Conservation (phyloP, 495 filamentous ascomycete genomes). For the Pseudoneurospora amorphoporcata region DNA sequence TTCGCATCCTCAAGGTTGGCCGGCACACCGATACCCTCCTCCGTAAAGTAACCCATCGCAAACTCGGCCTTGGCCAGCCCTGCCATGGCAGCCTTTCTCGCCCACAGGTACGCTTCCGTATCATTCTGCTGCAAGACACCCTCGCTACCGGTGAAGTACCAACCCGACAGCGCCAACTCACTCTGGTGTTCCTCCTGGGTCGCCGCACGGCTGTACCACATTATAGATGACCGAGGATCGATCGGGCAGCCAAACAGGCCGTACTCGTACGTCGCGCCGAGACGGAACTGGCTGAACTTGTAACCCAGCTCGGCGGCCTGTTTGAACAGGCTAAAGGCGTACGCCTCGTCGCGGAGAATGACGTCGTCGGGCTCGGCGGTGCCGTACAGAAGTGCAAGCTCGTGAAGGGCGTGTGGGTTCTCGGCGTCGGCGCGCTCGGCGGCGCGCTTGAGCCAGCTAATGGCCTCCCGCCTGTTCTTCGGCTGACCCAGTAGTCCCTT, state of each 20-base stretch:
- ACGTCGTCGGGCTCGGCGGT: slow-evolving; percentile 54
- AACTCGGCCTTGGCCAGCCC: slow-evolving; percentile 89
- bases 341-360: slow-evolving; percentile 68
- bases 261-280: slow-evolving; percentile 84
- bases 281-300: slow-evolving; percentile 86
- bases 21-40: slow-evolving; percentile 84
- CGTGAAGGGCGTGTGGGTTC: slow-evolving; percentile 92
- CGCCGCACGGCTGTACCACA: slow-evolving; percentile 88
- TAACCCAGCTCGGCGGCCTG: slow-evolving; percentile 87
- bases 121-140: slow-evolving; percentile 86
- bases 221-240: slow-evolving; percentile 72
- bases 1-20: slow-evolving; percentile 89
- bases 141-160: slow-evolving; percentile 89
- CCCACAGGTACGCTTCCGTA: slow-evolving; percentile 95
- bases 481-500: slow-evolving; percentile 90
- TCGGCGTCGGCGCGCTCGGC: slow-evolving; percentile 79
- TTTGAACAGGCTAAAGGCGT: slow-evolving; percentile 68
- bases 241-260: slow-evolving; percentile 72
- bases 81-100: slow-evolving; percentile 76
- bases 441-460: slow-evolving; percentile 86
- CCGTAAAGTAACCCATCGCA: slow-evolving; percentile 96
- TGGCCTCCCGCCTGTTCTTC: slow-evolving; percentile 72
- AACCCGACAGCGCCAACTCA: slow-evolving; percentile 84
- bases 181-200: slow-evolving; percentile 91
- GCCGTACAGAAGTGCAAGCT: slow-evolving; percentile 80